These are phyloP conservation scores for Plasmodium coatneyi DNA, from an alignment of 169 alveolate species.

Conservation along the genomic window DNA sequence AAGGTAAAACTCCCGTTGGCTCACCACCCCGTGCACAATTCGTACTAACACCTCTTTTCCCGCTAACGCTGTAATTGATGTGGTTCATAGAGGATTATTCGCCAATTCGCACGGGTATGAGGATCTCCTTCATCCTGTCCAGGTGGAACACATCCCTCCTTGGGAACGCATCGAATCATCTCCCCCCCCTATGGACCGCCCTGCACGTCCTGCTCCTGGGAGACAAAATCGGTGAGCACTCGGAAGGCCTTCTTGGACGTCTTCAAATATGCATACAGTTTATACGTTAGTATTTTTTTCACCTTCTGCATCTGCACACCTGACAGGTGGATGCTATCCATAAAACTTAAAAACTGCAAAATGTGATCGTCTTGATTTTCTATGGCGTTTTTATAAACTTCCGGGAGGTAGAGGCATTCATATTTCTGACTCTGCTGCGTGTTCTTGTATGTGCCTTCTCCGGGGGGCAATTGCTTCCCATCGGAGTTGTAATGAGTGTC, in stretches of 20 bases:
- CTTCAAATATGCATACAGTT: constrained; percentile 37
- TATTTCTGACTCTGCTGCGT: background rate
- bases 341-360: constrained; percentile 17
- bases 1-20: background rate
- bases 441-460: constrained; percentile 12
- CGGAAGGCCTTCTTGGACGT: constrained; percentile 32
- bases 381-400: constrained; percentile 60
- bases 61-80: background rate
- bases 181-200: background rate
- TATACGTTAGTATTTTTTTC: constrained; percentile 54
- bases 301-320: constrained; percentile 32
- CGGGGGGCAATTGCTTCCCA: background rate
- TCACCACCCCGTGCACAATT: background rate
- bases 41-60: background rate
- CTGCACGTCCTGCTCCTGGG: background rate
- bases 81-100: background rate
- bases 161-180: background rate
- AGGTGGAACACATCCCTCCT: background rate
- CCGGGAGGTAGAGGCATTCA: constrained; percentile 58
- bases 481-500: background rate
- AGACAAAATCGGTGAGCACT: background rate
- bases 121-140: background rate
- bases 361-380: constrained; percentile 35
- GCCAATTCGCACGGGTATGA: background rate
- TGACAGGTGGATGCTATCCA: constrained; percentile 31